phyloP scores from a whole-genome alignment of 768 basidiomycete species.

The Mycena venus region DNA sequence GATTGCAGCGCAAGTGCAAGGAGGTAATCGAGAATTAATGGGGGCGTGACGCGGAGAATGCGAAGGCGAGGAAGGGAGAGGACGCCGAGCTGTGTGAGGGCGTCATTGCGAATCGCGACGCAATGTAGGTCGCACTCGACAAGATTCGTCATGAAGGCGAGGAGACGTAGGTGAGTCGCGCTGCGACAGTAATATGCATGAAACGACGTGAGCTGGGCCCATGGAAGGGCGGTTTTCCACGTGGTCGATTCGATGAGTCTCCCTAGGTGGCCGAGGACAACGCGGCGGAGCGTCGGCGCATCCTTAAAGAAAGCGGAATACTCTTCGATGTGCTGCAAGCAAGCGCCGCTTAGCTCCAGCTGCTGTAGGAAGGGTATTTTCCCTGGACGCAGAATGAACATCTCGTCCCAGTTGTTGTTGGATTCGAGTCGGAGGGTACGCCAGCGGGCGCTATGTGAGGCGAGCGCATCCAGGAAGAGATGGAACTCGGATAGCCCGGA shows the following conservation, averaged over 20 bases:
- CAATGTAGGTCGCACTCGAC: slow-evolving; percentile 7
- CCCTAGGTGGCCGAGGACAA: not conserved
- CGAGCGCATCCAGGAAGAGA: not conserved
- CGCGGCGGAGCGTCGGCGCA: not conserved
- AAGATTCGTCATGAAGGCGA: not conserved
- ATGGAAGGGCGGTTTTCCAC: not conserved
- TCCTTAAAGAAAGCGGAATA: not conserved
- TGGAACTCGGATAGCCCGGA: not conserved
- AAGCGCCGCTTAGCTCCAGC: not conserved
- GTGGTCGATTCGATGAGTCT: not conserved
- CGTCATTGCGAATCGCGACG: too few species aligned
- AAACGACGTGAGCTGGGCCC: not conserved
- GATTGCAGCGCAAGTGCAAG: not conserved
- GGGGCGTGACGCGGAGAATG: not conserved
- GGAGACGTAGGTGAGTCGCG: not conserved
- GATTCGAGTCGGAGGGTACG: not conserved
- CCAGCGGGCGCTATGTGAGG: not conserved
- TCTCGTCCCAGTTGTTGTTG: not conserved
- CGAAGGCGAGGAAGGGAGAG: not conserved
- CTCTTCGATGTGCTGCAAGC: not conserved
- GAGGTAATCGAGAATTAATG: not conserved
- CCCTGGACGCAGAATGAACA: not conserved
- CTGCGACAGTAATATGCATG: not conserved
- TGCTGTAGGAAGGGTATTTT: not conserved
- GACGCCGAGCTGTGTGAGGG: not conserved